phyloP scores from a whole-genome alignment of 345 rosid species.

The Capsella bursapastoris region DNA sequence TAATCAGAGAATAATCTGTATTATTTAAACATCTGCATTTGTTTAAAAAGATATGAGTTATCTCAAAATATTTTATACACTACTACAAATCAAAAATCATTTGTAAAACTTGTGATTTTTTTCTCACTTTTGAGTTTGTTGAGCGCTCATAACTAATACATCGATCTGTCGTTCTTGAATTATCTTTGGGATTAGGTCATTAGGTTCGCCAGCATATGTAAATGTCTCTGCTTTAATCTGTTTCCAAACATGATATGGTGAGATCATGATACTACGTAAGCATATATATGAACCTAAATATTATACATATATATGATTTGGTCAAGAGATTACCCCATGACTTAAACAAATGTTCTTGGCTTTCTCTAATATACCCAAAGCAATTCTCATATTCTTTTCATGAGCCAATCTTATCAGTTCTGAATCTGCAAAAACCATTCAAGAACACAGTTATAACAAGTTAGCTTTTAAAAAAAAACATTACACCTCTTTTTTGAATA shows the following conservation, averaged over 20 bases:
- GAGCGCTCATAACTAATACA: constrained; percentile 44
- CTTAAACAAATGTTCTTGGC: constrained; percentile 51
- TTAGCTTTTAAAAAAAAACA: neutral
- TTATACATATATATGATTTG: neutral
- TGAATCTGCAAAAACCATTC: constrained; percentile 33
- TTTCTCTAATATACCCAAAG: constrained; percentile 54
- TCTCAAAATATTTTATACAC: neutral
- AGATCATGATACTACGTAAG: neutral
- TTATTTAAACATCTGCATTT: constrained; percentile 34
- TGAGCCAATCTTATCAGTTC: constrained; percentile 36
- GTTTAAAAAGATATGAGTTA: neutral
- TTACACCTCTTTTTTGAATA: neutral
- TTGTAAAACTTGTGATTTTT: too few relatives aligned
- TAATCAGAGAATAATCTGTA: constrained; percentile 26
- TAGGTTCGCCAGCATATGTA: constrained; percentile 50
- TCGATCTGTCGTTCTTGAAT: constrained; percentile 40
- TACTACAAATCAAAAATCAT: too few relatives aligned
- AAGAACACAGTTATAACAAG: neutral
- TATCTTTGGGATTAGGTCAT: constrained; percentile 43
- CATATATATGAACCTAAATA: too few relatives aligned
- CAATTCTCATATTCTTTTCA: constrained; percentile 42
- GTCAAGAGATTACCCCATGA: constrained; percentile 49
- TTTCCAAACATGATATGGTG: neutral
- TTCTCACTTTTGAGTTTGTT: constrained; percentile 42
- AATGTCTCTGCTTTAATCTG: constrained; percentile 56